Base-by-base conservation (phyloP, 2,329 filamentous ascomycete genomes). In the Neofusicoccum ribis region DNA sequence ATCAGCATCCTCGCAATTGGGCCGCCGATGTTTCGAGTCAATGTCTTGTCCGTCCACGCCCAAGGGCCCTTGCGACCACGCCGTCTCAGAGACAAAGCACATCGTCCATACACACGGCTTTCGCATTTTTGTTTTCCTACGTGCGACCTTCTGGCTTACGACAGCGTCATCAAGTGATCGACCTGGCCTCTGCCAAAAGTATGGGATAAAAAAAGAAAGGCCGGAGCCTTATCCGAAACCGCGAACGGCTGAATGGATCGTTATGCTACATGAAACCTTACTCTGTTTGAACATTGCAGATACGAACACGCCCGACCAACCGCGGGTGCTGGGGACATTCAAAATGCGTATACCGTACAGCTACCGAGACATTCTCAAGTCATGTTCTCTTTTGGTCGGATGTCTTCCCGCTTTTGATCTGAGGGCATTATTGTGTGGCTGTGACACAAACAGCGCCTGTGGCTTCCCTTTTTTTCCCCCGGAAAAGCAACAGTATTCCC, bases 251-350 rank as follows among this genome's bases (percentile, higher is more conserved):
- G 41, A 60, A 49, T 43, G 47, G 17, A 3, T 44, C 31, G 27
- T 60, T 60, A 49, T 47, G 56, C 56, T 60, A 60, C 31, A 47
- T 60, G 56, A 60, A 60, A 60, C 56, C 56, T 49, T 31, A 44
- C 56, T 36, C 17, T 49, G 56, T 60, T 46, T 60, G 56, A 60
- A 46, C 41, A 39, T 47, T 60, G 56, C 56, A 60, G 56, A 60
- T 47, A 60, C 56, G 56, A 49, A 47, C 11, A 31, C 56, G 11
- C 41, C 11, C 43, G 15, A n/a, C 56, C 56, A 60, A 60, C 56
- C 43, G 56, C 56, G 56, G 23, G 3, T 46, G n/a, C 44, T 60
- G 56, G 27, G 43, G 39, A n/a, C 56, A 12, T 27, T 37, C 31
- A 36, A 34, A 3, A 37, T 34, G 54, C 54, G 27, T 58, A n/a